Conservation (phyloP, 768 basidiomycete species). For the Thelephora aurantiotincta region DNA sequence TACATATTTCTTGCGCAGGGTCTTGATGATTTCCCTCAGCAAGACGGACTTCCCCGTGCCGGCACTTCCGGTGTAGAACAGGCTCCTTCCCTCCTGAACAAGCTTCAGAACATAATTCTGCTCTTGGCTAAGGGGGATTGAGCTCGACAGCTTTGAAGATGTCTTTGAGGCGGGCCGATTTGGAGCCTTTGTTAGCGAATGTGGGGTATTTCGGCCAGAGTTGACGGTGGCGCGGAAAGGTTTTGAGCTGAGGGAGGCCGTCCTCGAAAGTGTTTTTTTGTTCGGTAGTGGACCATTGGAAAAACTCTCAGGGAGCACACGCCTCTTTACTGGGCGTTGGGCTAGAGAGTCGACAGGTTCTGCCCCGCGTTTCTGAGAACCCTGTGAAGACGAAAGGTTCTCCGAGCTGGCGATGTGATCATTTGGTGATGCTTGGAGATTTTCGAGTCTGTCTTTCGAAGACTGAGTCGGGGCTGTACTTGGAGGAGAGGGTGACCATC, state of each 20-base stretch:
- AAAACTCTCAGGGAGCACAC: conserved; percentile 31
- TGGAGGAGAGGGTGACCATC: conserved; percentile 8
- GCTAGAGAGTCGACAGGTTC: conserved; percentile 2
- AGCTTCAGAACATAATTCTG: conserved; percentile 75
- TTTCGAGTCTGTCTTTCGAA: conserved; percentile 30
- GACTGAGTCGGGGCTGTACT: conserved; percentile 2
- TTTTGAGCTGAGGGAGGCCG: not conserved
- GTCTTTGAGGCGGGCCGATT: not conserved
- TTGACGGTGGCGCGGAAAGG: conserved; percentile 2
- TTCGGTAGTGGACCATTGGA: not conserved
- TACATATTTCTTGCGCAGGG: conserved; percentile 39
- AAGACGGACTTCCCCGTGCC: conserved; percentile 97
- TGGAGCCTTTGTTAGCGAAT: conserved; percentile 6
- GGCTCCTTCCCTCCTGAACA: conserved; percentile 54
- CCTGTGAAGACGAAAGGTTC: conserved; percentile 6
- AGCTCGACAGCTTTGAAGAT: conserved; percentile 13
- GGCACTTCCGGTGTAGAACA: conserved; percentile 97
- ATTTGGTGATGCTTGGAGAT: conserved; percentile 43
- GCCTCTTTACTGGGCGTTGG: conserved; percentile 32
- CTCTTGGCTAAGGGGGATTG: conserved; percentile 65
- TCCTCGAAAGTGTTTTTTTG: conserved; percentile 1
- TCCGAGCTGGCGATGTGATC: conserved; percentile 12
- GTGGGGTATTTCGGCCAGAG: conserved; percentile 2
- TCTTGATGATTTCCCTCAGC: conserved; percentile 78
- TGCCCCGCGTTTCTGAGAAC: conserved; percentile 20